Base-by-base conservation (phyloP, 2,329 filamentous ascomycete genomes). In the Phyllosticta citribraziliensis region DNA sequence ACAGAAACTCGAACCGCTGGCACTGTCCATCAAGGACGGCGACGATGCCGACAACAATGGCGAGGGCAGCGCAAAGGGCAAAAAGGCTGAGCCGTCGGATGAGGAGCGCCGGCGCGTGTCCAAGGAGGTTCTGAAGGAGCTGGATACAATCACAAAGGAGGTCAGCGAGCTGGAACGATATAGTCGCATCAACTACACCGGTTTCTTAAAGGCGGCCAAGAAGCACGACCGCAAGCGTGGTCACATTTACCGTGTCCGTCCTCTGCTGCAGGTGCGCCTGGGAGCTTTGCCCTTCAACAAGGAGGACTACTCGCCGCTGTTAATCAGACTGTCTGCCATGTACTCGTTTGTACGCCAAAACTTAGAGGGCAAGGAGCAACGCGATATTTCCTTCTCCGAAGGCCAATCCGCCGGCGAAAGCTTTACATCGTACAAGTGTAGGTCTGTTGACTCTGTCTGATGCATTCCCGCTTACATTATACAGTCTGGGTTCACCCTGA, bases 141-240 rank as follows among this genome's bases (percentile, higher is more conserved):
- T 97, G 61, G 93, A 97, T 74, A 76, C 78, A 59, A 94, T 97
- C 74, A 94, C 89, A 35, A 89, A 90, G 72, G 91, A 97, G 75
- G 87, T 95, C 70, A 93, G 88, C 73, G 89, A 96, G 79, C 82
- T 99, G 67, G 94, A 96, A 76, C 94, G 90, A 74, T 99, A 94
- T 77, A 94, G 91, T 75, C 89, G 88, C 65, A 87, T 97, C 78
- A 99, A 99, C 78, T 99, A 97, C 75, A 96, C 94, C 5, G 94
- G 91, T 55, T 96, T 97, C 76, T 83, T 97, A 71, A 99, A 99
- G 81, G 96, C 96, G 55, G 91, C 91, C 61, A 99, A 99, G 85
- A 99, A 99, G 78, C 94, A 99, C 76, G 94, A 99, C 76, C 89
- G 94, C 66, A 95, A 93, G 78, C 84, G 93, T 66, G 92, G 92